phyloP scores from a whole-genome alignment of 164 flowering plant species.

The Santalum album region DNA sequence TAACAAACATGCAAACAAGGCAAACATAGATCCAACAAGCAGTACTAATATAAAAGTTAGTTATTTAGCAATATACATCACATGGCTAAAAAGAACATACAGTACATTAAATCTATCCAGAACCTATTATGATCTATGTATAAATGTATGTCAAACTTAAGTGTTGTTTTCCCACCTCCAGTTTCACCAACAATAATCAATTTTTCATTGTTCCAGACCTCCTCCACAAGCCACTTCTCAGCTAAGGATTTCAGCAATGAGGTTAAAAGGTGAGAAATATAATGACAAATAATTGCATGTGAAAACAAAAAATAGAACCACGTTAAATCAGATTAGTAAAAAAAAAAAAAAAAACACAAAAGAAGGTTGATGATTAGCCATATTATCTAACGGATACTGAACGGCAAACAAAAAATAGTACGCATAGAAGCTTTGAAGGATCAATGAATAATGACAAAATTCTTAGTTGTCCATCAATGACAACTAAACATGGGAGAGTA shows the following conservation, averaged over 20 bases:
- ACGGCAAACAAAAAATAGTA: too few species aligned
- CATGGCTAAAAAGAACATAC: not conserved
- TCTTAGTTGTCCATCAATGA: too few species aligned
- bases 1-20: too few species aligned
- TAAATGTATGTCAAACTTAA: conserved; percentile 30
- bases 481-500: too few species aligned
- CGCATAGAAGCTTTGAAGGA: too few species aligned
- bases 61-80: too few species aligned
- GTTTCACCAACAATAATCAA: conserved; percentile 93
- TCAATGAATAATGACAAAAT: too few species aligned
- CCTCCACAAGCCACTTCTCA: conserved; percentile 64
- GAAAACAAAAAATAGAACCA: not conserved
- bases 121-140: not conserved
- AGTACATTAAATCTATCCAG: not conserved
- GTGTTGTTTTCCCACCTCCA: conserved; percentile 96
- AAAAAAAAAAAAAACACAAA: not conserved
- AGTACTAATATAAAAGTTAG: too few species aligned
- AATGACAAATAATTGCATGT: not conserved
- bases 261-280: too few species aligned
- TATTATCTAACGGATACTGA: not conserved
- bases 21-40: too few species aligned
- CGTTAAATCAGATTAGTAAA: not conserved
- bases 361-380: too few species aligned
- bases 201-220: conserved; percentile 57
- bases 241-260: conserved; percentile 23